Conservation (phyloP, 176 grass and related monocot species). For the Sorghum bicolor region Sorghum_bicolor_NCBIv3 NC_012872.2:63025001-63025500, state of each 20-base stretch:
- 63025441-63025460: neutral
- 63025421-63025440: neutral
- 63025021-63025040: constrained; percentile 2
- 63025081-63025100: constrained; percentile 5
- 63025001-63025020: constrained; percentile 14
- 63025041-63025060: neutral
- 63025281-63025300: neutral
- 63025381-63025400: neutral
- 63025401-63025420: constrained; percentile 5
- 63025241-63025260: neutral
- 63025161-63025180: neutral
- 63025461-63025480: neutral
- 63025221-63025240: constrained; percentile 4
- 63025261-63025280: neutral
- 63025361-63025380: neutral
- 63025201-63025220: neutral
- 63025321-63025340: neutral
- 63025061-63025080: neutral
- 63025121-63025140: neutral
- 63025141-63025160: neutral
- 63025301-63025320: neutral
- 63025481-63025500: neutral
- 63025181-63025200: constrained; percentile 18
- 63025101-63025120: neutral
- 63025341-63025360: neutral